Percentiles rank a stretch among this genome's conserved stretches.
Evolutionary conservation across 371 early-diverging fungal genomes (phyloP).

Genomic region (Fennellomyces sp.): DNA sequence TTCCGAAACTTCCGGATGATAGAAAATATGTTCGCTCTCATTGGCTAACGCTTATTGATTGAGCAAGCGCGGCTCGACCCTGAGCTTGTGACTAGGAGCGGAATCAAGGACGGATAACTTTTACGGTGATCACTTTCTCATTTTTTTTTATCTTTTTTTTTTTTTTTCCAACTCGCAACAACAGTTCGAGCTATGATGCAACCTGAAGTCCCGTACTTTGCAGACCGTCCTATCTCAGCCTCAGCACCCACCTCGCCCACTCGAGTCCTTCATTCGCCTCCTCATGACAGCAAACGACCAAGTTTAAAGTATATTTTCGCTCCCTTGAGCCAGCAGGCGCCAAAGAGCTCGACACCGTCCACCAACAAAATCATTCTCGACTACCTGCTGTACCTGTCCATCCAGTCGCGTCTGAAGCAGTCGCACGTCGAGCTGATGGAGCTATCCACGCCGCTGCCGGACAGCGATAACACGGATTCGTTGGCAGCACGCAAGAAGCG

Average conservation of each 20-base stretch:
- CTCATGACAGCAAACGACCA: constrained; percentile 16
- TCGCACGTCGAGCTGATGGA: constrained; percentile 52
- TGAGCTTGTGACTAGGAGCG: constrained; percentile 5
- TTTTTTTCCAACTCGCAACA: background rate
- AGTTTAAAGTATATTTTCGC: constrained; percentile 32
- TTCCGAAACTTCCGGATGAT: constrained; percentile 2
- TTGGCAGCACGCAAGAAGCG: constrained; percentile 34
- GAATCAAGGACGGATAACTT: background rate
- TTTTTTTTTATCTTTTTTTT: background rate
- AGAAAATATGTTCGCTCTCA: background rate
- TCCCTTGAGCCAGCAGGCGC: constrained; percentile 19
- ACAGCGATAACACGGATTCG: constrained; percentile 20
- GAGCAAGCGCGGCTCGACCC: constrained; percentile 1
- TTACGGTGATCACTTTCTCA: background rate
- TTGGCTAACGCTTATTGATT: constrained; percentile 6
- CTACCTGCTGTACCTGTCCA: constrained; percentile 62
- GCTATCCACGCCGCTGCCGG: constrained; percentile 31
- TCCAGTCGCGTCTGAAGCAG: constrained; percentile 60
- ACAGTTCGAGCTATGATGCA: background rate
- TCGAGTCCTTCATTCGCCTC: background rate
- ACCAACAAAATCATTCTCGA: constrained; percentile 67
- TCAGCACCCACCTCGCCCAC: background rate
- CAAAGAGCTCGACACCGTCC: constrained; percentile 36
- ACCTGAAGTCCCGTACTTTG: constrained; percentile 5
- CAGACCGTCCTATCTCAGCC: background rate